phyloP scores from a whole-genome alignment of 306 rosid genomes.

The Rosa lucieae region DNA sequence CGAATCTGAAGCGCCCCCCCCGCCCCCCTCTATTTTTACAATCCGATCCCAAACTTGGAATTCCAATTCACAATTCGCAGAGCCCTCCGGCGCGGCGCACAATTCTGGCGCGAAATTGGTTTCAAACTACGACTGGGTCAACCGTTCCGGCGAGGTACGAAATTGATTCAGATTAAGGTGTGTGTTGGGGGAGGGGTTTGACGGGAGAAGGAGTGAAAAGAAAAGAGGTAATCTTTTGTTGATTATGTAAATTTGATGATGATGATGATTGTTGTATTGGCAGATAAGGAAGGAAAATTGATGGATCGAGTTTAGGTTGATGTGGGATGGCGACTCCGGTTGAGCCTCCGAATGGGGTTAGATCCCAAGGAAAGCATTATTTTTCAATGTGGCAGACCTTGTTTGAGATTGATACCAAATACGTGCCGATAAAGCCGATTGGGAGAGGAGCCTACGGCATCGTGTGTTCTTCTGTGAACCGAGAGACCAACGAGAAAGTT shows the following conservation, averaged over 20 bases:
- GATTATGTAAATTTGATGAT: neutral
- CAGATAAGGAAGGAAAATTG: neutral
- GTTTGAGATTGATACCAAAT: slow-evolving; percentile 87
- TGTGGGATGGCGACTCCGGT: slow-evolving; percentile 84
- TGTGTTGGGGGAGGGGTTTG: neutral
- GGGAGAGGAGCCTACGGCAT: slow-evolving; percentile 93
- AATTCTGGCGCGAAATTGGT: slow-evolving; percentile 28
- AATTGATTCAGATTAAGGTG: too few species aligned
- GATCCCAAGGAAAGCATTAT: slow-evolving; percentile 71
- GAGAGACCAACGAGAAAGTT: slow-evolving; percentile 76
- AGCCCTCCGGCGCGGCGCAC: neutral
- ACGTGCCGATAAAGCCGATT: slow-evolving; percentile 88
- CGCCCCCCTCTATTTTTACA: neutral
- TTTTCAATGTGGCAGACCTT: slow-evolving; percentile 89
- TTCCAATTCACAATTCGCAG: neutral
- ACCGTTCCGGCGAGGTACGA: neutral
- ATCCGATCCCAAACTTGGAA: slow-evolving; percentile 12
- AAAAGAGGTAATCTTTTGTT: neutral
- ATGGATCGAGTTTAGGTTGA: neutral
- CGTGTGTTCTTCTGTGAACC: slow-evolving; percentile 84
- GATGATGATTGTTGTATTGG: neutral
- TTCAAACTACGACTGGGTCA: neutral
- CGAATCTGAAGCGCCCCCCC: slow-evolving; percentile 36
- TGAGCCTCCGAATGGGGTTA: slow-evolving; percentile 87
- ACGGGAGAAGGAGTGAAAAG: neutral